phyloP scores from a whole-genome alignment of 2,329 filamentous ascomycete genomes.

The Neobulgaria alba region DNA sequence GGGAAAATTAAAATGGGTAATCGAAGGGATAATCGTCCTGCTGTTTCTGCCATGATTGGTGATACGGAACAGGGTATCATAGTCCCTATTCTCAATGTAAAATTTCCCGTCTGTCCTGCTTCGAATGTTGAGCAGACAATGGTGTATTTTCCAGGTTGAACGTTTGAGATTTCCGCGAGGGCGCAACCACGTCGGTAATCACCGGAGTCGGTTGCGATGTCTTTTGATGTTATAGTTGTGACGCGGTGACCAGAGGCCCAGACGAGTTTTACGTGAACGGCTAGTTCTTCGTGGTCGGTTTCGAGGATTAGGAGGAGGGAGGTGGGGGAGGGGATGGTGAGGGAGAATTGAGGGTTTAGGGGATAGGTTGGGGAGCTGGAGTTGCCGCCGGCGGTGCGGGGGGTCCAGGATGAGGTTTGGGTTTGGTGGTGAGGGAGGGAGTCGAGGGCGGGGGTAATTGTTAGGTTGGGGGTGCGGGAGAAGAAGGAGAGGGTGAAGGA shows the following conservation, averaged over 20 bases:
- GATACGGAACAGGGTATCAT: slow-evolving; percentile 46
- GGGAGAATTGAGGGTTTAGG: slow-evolving; percentile 78
- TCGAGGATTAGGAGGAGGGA: slow-evolving; percentile 68
- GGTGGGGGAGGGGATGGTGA: slow-evolving; percentile 48
- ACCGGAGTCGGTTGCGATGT: slow-evolving; percentile 76
- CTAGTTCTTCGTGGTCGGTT: slow-evolving; percentile 55
- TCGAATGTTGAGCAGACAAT: slow-evolving; percentile 89
- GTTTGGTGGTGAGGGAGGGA: slow-evolving; percentile 39
- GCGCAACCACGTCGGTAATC: slow-evolving; percentile 80
- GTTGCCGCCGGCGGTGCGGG: slow-evolving; percentile 76
- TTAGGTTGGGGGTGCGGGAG: slow-evolving; percentile 49
- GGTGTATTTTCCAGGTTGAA: slow-evolving; percentile 72
- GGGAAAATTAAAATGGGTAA: slow-evolving; percentile 45
- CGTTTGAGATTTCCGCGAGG: slow-evolving; percentile 48
- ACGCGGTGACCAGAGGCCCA: slow-evolving; percentile 69
- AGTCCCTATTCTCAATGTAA: slow-evolving; percentile 66
- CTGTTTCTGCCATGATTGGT: slow-evolving; percentile 62
- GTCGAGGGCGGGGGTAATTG: not conserved
- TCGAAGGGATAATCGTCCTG: slow-evolving; percentile 59
- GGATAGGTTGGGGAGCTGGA: slow-evolving; percentile 67
- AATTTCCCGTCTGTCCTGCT: slow-evolving; percentile 64
- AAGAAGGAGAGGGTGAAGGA: slow-evolving; percentile 85
- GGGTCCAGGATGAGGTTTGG: slow-evolving; percentile 62
- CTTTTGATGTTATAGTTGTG: slow-evolving; percentile 58
- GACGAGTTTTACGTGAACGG: slow-evolving; percentile 77